Evolutionary conservation across 2,329 filamentous ascomycete species (phyloP).

Genomic region (Trichoderma breve): DNA sequence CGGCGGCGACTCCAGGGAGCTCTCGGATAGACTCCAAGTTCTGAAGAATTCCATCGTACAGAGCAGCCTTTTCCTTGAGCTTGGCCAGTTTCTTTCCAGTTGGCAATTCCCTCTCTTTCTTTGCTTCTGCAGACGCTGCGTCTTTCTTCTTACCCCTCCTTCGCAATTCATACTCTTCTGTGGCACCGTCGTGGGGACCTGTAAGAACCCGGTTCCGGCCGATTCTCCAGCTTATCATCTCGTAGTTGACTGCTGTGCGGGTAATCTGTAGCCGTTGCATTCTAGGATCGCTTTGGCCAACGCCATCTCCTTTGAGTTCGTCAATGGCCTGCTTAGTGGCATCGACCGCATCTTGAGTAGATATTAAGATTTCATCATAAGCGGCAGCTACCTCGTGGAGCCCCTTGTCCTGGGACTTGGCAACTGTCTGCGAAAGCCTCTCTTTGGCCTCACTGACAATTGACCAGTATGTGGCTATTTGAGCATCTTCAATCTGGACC

Average conservation of each 20-base stretch:
- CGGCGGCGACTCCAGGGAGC: slow-evolving; percentile 83
- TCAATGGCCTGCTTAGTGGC: slow-evolving; percentile 92
- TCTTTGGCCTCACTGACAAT: slow-evolving; percentile 59
- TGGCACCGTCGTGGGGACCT: slow-evolving; percentile 75
- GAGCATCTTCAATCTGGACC: slow-evolving; percentile 87
- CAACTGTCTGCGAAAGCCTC: slow-evolving; percentile 48
- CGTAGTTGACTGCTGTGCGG: slow-evolving; percentile 89
- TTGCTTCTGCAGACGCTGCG: slow-evolving; percentile 38
- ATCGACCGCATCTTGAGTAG: slow-evolving; percentile 91
- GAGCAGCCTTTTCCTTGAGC: slow-evolving; percentile 79
- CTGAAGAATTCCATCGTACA: slow-evolving; percentile 89
- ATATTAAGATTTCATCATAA: slow-evolving; percentile 86
- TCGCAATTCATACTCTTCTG: slow-evolving; percentile 48
- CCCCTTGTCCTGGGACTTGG: slow-evolving; percentile 42
- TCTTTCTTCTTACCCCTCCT: slow-evolving; percentile 55
- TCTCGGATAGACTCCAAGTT: slow-evolving; percentile 89
- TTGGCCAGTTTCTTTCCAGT: slow-evolving; percentile 73
- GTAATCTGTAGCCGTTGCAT: slow-evolving; percentile 94
- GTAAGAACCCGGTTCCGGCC: slow-evolving; percentile 88
- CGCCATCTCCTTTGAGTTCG: slow-evolving; percentile 78
- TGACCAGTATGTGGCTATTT: slow-evolving; percentile 81
- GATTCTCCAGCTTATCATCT: slow-evolving; percentile 90
- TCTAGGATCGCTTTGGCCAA: slow-evolving; percentile 76
- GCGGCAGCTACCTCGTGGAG: slow-evolving; percentile 73
- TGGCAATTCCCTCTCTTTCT: slow-evolving; percentile 59